Evolutionary conservation across 1,284 basidiomycete species (phyloP), one percentile per base, ranked within the genome.

Genomic region (Papiliotrema nemorosa): DNA sequence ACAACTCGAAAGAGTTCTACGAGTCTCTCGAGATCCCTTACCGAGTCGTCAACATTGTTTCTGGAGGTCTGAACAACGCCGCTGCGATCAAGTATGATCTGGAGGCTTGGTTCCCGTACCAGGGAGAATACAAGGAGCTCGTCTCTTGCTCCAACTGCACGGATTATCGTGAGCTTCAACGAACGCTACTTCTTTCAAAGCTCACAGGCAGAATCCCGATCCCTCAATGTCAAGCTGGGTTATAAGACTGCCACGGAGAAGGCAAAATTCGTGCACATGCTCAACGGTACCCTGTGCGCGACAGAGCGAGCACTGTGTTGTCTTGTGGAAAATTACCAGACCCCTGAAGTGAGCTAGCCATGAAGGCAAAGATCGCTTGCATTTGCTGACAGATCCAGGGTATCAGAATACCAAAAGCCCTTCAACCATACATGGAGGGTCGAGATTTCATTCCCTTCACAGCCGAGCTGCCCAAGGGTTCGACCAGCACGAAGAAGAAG

Each of bases 81-180:
- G 94, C 96, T 7, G 83, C 92, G 49, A 90, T 94, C 79, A 99
- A 98, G 79, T 92, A 87, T 72, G 96, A 99, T 77, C 74, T 99
- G 51, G 94, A 99, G 76, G 96, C 94, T 43, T 99, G 91, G 90
- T 98, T 99, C 82, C 94, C 94, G 3, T 97, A 90, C 83, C 94
- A 97, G 77, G 87, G 85, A 52, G 87, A 82, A 58, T 92, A 94
- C 80, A 98, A 98, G 80, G 94, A 99, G 64, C 77, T 92, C 29
- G 88, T 92, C 33, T 90, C 87, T 60, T 90, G 87, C 70, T 90
- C 87, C 67, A 93, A 92, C 73, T 94, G 90, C 76, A 94, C 90
- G 20, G 90, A 94, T 72, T 93, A 93, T 74, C 90, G 90, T 92
- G 66, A 78, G 88, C 5, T 6, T 1, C 26, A 20, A 13, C 16